These are phyloP conservation scores for Cystofilobasidium capitatum DNA, from an alignment of 768 basidiomycete species.

Conservation along the genomic window DNA sequence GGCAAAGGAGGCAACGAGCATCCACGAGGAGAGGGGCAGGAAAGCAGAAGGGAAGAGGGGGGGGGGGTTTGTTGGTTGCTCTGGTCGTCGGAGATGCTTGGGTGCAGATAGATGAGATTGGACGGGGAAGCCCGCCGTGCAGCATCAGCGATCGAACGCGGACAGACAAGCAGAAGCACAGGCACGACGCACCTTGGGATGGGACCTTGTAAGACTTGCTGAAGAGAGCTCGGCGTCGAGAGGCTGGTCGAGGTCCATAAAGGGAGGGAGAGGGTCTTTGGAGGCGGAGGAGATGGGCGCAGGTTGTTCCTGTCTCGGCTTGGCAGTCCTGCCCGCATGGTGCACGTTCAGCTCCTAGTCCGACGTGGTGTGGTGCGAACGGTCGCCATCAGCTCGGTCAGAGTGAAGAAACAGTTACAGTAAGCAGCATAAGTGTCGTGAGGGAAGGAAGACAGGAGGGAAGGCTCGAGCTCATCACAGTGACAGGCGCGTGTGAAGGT, in stretches of 20 bases:
- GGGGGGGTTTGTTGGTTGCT: background rate
- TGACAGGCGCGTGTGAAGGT: no score
- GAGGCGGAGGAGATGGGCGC: background rate
- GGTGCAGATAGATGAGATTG: no score
- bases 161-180: background rate
- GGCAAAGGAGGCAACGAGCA: background rate
- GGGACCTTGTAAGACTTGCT: background rate
- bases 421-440: background rate
- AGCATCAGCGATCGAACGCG: background rate
- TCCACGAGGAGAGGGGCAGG: background rate
- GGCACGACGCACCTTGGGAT: background rate
- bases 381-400: no score
- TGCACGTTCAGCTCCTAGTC: background rate
- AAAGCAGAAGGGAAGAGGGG: background rate
- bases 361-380: no score
- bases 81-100: no score
- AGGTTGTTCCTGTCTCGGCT: no score
- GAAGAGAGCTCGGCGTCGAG: no score
- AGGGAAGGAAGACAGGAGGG: background rate
- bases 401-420: background rate
- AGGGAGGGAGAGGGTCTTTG: background rate
- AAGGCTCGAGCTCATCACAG: no score
- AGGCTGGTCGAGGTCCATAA: background rate
- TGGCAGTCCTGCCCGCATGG: no score
- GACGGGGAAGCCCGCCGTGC: background rate